A percentile compares a stretch with the other conserved stretches of the same genome.
Conservation (phyloP, 306 rosid genomes). For the Fragaria iinumae region DNA sequence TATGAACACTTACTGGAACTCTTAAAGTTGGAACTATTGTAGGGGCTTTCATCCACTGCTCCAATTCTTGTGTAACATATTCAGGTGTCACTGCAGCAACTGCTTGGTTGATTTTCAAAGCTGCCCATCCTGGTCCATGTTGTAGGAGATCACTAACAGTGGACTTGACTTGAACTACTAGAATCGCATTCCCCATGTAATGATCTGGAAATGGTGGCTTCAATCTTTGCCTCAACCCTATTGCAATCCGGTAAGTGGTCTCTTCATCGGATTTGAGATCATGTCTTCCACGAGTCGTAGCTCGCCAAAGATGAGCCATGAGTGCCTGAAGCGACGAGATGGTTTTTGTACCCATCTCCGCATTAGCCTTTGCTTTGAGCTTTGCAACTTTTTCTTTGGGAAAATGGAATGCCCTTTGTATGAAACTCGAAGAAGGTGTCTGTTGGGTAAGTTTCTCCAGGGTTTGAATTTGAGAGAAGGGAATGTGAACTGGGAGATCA, state of each 20-base stretch:
- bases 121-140: no score
- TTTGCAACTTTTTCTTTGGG: neutral
- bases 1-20: no score
- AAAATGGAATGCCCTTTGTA: neutral
- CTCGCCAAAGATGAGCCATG: conserved; percentile 12
- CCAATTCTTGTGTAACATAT: no score
- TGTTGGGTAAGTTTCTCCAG: neutral
- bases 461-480: neutral
- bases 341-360: neutral
- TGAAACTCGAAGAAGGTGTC: neutral
- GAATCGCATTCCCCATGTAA: no score
- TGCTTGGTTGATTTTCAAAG: no score
- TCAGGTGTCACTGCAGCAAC: no score
- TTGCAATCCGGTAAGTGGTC: fast-evolving
- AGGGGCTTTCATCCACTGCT: no score
- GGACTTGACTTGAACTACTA: no score
- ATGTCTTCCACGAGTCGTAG: no score
- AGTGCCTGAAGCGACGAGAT: neutral
- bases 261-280: conserved; percentile 20
- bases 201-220: no score
- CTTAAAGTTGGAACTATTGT: no score
- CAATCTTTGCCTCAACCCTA: conserved; percentile 20
- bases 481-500: conserved; percentile 3
- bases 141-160: no score
- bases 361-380: conserved; percentile 19